Conservation (phyloP, 2,329 filamentous ascomycete species). For the Claviceps pazoutovae region DNA sequence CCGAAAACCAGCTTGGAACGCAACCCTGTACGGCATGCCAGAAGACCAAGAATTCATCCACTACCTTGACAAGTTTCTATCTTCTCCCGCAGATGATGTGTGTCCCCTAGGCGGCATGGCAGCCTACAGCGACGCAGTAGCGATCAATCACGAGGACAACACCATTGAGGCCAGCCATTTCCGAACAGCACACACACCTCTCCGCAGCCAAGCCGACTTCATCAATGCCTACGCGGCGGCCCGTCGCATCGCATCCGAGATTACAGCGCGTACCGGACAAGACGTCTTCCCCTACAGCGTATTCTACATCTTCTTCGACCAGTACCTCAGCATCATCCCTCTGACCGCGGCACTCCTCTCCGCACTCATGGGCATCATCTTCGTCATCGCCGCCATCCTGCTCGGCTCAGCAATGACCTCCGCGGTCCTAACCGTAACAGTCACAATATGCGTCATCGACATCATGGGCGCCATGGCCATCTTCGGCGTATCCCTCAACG, state of each 20-base stretch:
- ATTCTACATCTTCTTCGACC: constrained; percentile 98
- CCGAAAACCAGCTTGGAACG: constrained; percentile 73
- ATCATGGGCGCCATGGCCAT: constrained; percentile 93
- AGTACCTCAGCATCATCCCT: constrained; percentile 74
- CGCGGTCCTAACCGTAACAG: constrained; percentile 68
- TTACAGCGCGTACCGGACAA: constrained; percentile 56
- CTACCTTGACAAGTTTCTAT: constrained; percentile 74
- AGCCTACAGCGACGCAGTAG: constrained; percentile 71
- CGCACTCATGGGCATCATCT: constrained; percentile 73
- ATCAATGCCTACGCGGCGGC: constrained; percentile 83
- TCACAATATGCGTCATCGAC: constrained; percentile 85
- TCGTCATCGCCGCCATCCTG: constrained; percentile 63
- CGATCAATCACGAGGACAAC: constrained; percentile 53
- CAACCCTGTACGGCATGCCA: constrained; percentile 80
- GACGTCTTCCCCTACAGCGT: constrained; percentile 94
- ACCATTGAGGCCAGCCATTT: constrained; percentile 79
- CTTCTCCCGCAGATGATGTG: constrained; percentile 62
- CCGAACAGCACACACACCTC: constrained; percentile 73
- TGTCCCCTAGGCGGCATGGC: constrained; percentile 85
- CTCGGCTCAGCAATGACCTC: constrained; percentile 76
- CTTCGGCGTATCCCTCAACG: constrained; percentile 79
- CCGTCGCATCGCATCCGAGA: constrained; percentile 68
- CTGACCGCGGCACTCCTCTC: constrained; percentile 69
- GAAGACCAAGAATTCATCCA: constrained; percentile 80
- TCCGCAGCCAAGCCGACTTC: constrained; percentile 82